These are phyloP conservation scores for Zychaea mexicana DNA, from an alignment of 371 early-diverging fungal species.

Conservation along the genomic window DNA sequence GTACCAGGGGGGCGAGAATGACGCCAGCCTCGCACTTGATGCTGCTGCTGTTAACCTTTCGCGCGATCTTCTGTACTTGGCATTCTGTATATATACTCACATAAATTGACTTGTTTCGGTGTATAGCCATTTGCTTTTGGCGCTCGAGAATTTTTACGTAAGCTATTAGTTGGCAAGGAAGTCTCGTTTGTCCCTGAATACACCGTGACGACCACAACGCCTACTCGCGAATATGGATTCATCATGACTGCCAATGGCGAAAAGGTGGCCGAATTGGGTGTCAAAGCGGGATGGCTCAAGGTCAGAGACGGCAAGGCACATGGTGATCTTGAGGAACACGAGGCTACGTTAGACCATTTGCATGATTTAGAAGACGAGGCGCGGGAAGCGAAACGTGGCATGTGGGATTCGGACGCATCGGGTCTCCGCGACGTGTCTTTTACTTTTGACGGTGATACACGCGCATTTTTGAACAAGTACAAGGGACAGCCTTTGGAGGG, in stretches of 20 bases:
- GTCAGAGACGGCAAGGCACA: conserved; percentile 63
- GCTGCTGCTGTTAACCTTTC: too few relatives aligned
- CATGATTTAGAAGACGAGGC: conserved; percentile 75
- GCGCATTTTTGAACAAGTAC: conserved; percentile 76
- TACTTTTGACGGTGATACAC: conserved; percentile 69
- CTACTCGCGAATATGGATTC: conserved; percentile 76
- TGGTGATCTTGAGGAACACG: conserved; percentile 44
- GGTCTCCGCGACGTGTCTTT: conserved; percentile 60
- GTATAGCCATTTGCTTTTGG: conserved; percentile 82
- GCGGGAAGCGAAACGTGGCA: conserved; percentile 68
- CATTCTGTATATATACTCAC: too few relatives aligned
- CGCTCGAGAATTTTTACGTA: conserved; percentile 88
- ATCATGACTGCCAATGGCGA: conserved; percentile 65
- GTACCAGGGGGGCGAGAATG: conserved; percentile 30
- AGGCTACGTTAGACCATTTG: conserved; percentile 62
- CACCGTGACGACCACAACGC: conserved; percentile 51
- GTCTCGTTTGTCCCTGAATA: conserved; percentile 86
- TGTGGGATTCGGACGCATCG: conserved; percentile 72
- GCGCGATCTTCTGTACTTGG: too few relatives aligned
- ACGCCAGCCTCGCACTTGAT: background rate
- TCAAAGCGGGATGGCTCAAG: conserved; percentile 87
- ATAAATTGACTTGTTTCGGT: too few relatives aligned
- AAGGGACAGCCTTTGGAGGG: conserved; percentile 82
- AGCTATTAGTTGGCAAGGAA: conserved; percentile 86
- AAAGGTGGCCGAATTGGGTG: conserved; percentile 72